Conservation (phyloP, 768 basidiomycete genomes). For the Agaricus sinodeliciosus region DNA sequence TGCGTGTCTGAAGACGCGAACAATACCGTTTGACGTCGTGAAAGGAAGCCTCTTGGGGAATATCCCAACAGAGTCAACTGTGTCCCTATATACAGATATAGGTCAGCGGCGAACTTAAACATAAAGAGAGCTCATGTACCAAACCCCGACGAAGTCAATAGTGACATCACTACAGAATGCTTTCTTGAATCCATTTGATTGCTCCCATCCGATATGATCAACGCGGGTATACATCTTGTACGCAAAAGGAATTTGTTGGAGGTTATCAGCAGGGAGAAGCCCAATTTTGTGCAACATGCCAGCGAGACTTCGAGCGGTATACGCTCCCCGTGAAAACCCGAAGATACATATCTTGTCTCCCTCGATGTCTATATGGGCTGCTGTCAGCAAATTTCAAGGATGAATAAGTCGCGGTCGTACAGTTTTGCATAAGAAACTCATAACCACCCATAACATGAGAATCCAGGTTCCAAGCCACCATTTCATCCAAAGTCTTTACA, state of each 20-base stretch:
- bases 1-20: conserved; percentile 57
- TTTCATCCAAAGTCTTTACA: conserved; percentile 39
- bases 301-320: conserved; percentile 41
- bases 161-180: conserved; percentile 46
- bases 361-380: conserved; percentile 25
- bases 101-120: not conserved
- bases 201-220: conserved; percentile 40
- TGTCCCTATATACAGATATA: conserved; percentile 41
- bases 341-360: conserved; percentile 62
- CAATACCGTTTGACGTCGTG: conserved; percentile 46
- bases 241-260: conserved; percentile 56
- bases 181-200: conserved; percentile 48
- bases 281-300: conserved; percentile 50
- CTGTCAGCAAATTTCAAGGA: not conserved
- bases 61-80: conserved; percentile 57
- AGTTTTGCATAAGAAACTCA: conserved; percentile 55
- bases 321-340: conserved; percentile 62
- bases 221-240: conserved; percentile 54
- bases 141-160: conserved; percentile 56
- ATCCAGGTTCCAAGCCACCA: conserved; percentile 43
- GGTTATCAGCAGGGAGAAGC: conserved; percentile 38
- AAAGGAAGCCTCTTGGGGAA: conserved; percentile 51
- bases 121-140: conserved; percentile 23
- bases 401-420: conserved; percentile 19
- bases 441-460: conserved; percentile 52